Percentiles rank a stretch among this genome's conserved stretches.
phyloP scores from a whole-genome alignment of 2,329 filamentous ascomycete species.

The Alternaria metachromatica region DNA sequence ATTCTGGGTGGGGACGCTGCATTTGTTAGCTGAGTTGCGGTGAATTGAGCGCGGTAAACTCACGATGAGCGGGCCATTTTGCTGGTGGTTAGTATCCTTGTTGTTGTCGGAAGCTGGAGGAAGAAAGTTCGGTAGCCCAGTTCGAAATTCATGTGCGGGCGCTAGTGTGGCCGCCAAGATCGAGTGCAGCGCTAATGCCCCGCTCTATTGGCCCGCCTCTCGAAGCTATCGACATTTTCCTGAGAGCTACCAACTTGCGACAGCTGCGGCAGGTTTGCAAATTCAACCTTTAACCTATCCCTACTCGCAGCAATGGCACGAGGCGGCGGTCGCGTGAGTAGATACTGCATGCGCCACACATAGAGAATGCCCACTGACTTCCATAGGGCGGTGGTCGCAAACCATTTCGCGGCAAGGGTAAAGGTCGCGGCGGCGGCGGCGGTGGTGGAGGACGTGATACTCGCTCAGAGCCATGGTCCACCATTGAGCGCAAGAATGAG shows the following conservation, averaged over 20 bases:
- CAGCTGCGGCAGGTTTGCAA: constrained; percentile 20
- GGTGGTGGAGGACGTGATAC: constrained; percentile 39
- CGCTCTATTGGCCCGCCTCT: constrained; percentile 14
- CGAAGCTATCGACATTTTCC: constrained; percentile 36
- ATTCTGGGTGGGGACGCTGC: constrained; percentile 86
- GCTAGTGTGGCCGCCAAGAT: constrained; percentile 35
- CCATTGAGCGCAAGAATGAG: constrained; percentile 79
- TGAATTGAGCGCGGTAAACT: constrained; percentile 9
- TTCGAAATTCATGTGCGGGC: constrained; percentile 36
- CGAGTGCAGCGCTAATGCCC: constrained; percentile 8
- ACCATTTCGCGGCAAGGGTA: constrained; percentile 38
- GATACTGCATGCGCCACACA: not conserved
- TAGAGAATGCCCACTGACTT: constrained; percentile 16
- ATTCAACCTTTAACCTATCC: constrained; percentile 3
- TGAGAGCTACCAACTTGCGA: constrained; percentile 30
- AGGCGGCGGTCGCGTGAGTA: constrained; percentile 37
- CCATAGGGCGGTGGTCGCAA: constrained; percentile 39
- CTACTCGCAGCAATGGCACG: constrained; percentile 34
- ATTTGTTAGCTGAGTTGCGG: not conserved
- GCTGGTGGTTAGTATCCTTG: constrained; percentile 45
- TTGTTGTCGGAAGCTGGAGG: constrained; percentile 37
- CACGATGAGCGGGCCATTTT: constrained; percentile 48
- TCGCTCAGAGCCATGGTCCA: constrained; percentile 50
- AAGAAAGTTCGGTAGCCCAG: constrained; percentile 20
- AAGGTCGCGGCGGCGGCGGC: constrained; percentile 37